These are phyloP conservation scores for Nakaseomyces nivariensis DNA, from an alignment of 1,139 yeast species.

Conservation along the genomic window DNA sequence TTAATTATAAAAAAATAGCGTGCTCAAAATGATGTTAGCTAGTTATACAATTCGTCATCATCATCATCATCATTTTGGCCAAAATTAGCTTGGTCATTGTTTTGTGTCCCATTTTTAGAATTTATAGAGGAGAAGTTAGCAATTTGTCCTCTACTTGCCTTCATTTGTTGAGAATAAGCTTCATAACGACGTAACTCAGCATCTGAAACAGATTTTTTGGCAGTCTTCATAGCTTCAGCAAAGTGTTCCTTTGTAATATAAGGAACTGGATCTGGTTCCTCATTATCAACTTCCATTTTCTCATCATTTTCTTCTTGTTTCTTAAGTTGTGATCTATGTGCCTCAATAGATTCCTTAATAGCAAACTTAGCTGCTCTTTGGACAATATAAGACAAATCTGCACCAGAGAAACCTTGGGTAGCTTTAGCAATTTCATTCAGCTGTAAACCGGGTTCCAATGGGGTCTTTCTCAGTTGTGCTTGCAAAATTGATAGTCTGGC, in stretches of 20 bases:
- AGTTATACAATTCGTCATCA: slow-evolving; percentile 72
- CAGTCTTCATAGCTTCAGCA: slow-evolving; percentile 99
- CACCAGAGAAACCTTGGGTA: slow-evolving; percentile 97
- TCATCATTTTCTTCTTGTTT: slow-evolving; percentile 34
- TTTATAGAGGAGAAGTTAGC: slow-evolving; percentile 45
- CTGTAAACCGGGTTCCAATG: slow-evolving; percentile 93
- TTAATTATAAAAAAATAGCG: too few species aligned
- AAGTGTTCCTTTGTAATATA: slow-evolving; percentile 85
- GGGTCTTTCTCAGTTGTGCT: slow-evolving; percentile 97
- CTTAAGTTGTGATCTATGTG: slow-evolving; percentile 47
- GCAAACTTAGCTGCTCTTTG: slow-evolving; percentile 99
- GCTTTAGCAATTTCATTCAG: slow-evolving; percentile 81
- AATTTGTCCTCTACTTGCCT: slow-evolving; percentile 88
- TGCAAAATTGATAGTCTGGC: slow-evolving; percentile 91
- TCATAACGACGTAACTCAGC: slow-evolving; percentile 97
- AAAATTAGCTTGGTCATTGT: slow-evolving; percentile 33
- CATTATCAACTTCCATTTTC: slow-evolving; percentile 45
- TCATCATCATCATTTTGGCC: slow-evolving; percentile 73
- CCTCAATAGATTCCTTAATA: slow-evolving; percentile 93
- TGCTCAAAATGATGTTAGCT: too few species aligned
- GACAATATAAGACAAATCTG: slow-evolving; percentile 92
- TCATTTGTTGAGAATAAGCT: slow-evolving; percentile 94
- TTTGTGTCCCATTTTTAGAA: slow-evolving; percentile 10
- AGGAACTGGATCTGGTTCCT: slow-evolving; percentile 87
- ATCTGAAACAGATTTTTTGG: slow-evolving; percentile 92